Conservation (phyloP, 2,329 filamentous ascomycete genomes). For the Apiospora arundinis region DNA sequence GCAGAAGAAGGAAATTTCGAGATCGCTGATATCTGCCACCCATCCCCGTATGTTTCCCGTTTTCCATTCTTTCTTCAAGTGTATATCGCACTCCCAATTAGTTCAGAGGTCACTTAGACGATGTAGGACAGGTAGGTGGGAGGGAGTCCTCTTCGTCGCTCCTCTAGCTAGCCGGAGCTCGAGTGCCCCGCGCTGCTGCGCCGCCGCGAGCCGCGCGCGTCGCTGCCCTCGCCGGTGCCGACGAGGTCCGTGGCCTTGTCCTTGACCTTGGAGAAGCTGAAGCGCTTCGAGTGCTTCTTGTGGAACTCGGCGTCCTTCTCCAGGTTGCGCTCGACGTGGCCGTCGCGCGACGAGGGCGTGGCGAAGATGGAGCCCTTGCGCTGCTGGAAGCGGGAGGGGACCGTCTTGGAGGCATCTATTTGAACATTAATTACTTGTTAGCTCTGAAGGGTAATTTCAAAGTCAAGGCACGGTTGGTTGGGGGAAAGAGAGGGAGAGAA, state of each 20-base stretch:
- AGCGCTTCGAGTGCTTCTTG: constrained; percentile 61
- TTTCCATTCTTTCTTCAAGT: too few species aligned
- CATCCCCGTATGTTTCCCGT: background rate
- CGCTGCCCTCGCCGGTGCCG: constrained; percentile 37
- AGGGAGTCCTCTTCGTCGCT: too few species aligned
- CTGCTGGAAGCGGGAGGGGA: constrained; percentile 72
- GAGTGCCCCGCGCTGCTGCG: constrained; percentile 27
- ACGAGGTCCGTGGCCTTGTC: constrained; percentile 44
- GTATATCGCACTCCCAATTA: too few species aligned
- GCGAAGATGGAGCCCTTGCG: constrained; percentile 73
- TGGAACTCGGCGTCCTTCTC: constrained; percentile 61
- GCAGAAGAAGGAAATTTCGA: background rate
- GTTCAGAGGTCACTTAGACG: too few species aligned
- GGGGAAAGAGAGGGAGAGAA: constrained; percentile 12
- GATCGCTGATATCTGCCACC: background rate
- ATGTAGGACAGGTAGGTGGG: background rate
- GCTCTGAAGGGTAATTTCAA: constrained; percentile 1
- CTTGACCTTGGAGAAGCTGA: constrained; percentile 46
- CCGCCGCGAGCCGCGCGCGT: constrained; percentile 27
- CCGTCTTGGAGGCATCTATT: constrained; percentile 69
- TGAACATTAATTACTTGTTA: constrained; percentile 21
- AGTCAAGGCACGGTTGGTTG: too few species aligned
- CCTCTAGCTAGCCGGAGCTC: constrained; percentile 21
- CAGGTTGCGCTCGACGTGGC: constrained; percentile 66
- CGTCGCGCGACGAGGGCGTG: constrained; percentile 69